Conservation (phyloP, 305 asterid species). For the Fraxinus velutina region DNA sequence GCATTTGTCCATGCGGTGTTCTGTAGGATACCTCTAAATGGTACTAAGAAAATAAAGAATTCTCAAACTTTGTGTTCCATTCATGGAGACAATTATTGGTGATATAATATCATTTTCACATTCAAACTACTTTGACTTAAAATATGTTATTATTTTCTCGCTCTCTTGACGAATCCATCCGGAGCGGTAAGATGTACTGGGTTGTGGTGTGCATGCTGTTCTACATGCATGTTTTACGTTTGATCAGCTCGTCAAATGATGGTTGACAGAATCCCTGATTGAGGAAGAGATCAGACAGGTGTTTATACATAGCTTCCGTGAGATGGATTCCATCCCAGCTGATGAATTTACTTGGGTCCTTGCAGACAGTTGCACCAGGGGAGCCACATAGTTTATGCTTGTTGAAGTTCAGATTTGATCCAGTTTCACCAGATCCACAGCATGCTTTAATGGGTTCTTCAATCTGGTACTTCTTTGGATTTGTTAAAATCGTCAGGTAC, state of each 20-base stretch:
- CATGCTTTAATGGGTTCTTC: conserved; percentile 46
- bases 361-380: conserved; percentile 29
- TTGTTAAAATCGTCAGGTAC: conserved; percentile 26
- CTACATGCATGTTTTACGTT: conserved; percentile 21
- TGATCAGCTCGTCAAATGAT: conserved; percentile 32
- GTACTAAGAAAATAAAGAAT: neutral
- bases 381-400: conserved; percentile 31
- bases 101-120: conserved; percentile 2
- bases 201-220: neutral
- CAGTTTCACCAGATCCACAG: conserved; percentile 28
- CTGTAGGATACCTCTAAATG: neutral
- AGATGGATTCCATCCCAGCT: conserved; percentile 53
- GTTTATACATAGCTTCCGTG: conserved; percentile 40
- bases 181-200: conserved; percentile 27
- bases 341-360: conserved; percentile 30
- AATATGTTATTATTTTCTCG: conserved; percentile 25
- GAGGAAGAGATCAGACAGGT: conserved; percentile 36
- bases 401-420: conserved; percentile 27
- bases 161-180: conserved; percentile 36
- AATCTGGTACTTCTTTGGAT: conserved; percentile 33
- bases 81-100: neutral
- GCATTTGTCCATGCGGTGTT: neutral
- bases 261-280: conserved; percentile 44
- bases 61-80: neutral
- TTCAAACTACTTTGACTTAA: neutral